Percentiles rank a stretch among this genome's conserved stretches.
Conservation (phyloP, 176 grass and related monocot genomes). For the Aegilops bicornis region DNA sequence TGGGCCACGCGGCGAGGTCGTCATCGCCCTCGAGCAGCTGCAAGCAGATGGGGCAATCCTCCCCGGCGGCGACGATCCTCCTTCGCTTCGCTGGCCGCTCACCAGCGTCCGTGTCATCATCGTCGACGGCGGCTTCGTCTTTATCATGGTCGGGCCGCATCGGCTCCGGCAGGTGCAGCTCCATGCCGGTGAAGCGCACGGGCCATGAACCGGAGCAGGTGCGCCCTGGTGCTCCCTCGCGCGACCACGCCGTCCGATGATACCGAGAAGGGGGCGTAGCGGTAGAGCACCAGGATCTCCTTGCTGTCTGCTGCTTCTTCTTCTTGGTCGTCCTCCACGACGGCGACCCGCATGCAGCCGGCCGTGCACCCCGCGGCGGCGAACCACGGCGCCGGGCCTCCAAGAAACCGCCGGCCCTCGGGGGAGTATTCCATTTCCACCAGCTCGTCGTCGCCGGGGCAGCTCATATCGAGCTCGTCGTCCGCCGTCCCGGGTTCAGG, state of each 20-base stretch:
- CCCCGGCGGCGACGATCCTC: background rate
- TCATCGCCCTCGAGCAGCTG: background rate
- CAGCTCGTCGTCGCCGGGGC: background rate
- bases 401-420: background rate
- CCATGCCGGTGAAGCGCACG: background rate
- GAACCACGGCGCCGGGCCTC: background rate
- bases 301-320: background rate
- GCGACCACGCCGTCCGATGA: background rate
- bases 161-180: conserved; percentile 19
- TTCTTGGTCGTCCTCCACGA: background rate
- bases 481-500: background rate
- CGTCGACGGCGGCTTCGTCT: background rate
- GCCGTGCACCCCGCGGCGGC: background rate
- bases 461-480: background rate
- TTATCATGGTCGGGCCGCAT: background rate
- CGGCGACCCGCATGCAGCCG: background rate
- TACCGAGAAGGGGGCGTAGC: background rate
- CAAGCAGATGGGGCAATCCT: conserved; percentile 32
- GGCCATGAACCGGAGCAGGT: background rate
- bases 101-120: background rate
- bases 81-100: background rate
- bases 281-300: conserved; percentile 17
- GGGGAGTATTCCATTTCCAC: too few species aligned
- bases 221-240: background rate
- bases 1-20: conserved; percentile 20